phyloP scores from a whole-genome alignment of 1,284 basidiomycete species.

The Trametes polyzona region DNA sequence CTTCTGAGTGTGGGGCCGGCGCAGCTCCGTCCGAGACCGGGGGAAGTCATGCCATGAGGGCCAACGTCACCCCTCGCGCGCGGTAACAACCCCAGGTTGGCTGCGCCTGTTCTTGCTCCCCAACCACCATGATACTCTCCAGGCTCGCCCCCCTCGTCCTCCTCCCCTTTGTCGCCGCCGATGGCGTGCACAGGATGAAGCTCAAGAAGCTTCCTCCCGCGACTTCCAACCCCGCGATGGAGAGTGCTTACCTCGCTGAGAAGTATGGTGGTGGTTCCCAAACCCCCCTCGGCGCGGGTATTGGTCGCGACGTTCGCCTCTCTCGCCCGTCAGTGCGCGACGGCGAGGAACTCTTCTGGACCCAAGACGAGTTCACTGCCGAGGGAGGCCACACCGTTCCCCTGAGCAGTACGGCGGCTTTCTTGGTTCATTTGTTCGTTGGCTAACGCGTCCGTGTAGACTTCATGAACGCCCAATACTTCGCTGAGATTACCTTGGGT shows the following conservation, averaged over 20 bases:
- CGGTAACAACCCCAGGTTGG: constrained; percentile 21
- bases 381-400: constrained; percentile 90
- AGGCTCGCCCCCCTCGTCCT: constrained; percentile 60
- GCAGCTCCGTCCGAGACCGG: constrained; percentile 14
- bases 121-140: constrained; percentile 70
- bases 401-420: constrained; percentile 73
- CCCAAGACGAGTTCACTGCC: constrained; percentile 69
- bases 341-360: constrained; percentile 78
- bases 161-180: constrained; percentile 71
- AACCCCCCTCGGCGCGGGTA: constrained; percentile 75
- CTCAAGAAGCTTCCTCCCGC: constrained; percentile 80
- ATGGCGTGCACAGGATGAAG: constrained; percentile 81
- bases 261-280: constrained; percentile 81
- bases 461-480: constrained; percentile 99
- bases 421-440: background rate
- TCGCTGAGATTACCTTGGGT: constrained; percentile 85
- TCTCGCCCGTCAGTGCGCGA: constrained; percentile 47
- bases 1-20: background rate
- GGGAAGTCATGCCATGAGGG: background rate
- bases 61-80: constrained; percentile 27
- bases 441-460: constrained; percentile 52
- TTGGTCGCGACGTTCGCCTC: constrained; percentile 65
- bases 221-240: constrained; percentile 65
- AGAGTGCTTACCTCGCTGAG: constrained; percentile 83
- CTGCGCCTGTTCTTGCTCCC: constrained; percentile 34